phyloP scores from a whole-genome alignment of 2,329 filamentous ascomycete genomes.

The Nigrospora oryzae region DNA sequence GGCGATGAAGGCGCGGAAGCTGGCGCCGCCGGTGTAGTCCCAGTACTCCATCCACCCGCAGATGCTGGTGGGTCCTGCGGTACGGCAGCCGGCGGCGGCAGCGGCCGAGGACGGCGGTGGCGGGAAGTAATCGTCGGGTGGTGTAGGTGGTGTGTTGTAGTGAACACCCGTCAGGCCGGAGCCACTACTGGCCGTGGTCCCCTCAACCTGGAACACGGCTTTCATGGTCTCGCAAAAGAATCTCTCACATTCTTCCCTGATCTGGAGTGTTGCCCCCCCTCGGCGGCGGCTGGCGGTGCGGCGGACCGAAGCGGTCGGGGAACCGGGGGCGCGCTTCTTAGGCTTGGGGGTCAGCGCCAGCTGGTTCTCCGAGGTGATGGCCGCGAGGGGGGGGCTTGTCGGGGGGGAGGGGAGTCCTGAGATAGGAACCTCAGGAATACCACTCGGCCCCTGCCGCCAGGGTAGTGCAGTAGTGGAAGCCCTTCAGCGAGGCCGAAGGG shows the following conservation, averaged over 20 bases:
- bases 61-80: conserved; percentile 24
- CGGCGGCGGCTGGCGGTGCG: conserved; percentile 39
- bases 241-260: conserved; percentile 99
- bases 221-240: conserved; percentile 97
- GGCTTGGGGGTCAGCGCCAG: conserved; percentile 55
- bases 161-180: conserved; percentile 79
- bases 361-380: conserved; percentile 60
- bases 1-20: conserved; percentile 79
- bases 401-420: conserved; percentile 79
- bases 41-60: conserved; percentile 68
- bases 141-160: conserved; percentile 32
- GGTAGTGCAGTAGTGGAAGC: conserved; percentile 95
- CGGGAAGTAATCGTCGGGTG: conserved; percentile 35
- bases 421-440: conserved; percentile 88
- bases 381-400: conserved; percentile 82
- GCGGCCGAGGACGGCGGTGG: conserved; percentile 25
- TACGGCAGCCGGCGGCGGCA: conserved; percentile 17
- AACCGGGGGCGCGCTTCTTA: conserved; percentile 25
- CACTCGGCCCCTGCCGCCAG: conserved; percentile 79
- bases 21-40: conserved; percentile 78
- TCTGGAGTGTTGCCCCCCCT: conserved; percentile 92
- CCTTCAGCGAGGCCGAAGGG: conserved; percentile 61
- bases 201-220: conserved; percentile 93
- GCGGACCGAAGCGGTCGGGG: conserved; percentile 16
- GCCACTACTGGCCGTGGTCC: conserved; percentile 66